A percentile compares a stretch with the other conserved stretches of the same genome.
These are phyloP conservation scores for Gymnopilus dilepis DNA, from an alignment of 768 basidiomycete species.

Conservation along the genomic window DNA sequence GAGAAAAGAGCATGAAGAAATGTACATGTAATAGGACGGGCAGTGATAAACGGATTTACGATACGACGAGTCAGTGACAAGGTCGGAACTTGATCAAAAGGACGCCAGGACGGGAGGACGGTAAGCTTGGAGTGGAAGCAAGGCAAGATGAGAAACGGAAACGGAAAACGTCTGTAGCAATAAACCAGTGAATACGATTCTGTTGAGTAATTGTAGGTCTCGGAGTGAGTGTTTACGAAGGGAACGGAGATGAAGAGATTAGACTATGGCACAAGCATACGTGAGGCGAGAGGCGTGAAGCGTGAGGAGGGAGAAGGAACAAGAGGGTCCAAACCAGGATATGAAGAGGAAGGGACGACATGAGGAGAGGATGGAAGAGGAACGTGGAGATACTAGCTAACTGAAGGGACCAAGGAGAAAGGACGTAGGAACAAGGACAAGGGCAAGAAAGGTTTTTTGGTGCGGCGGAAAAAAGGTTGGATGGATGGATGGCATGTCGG, in stretches of 20 bases:
- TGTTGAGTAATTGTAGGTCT: background rate
- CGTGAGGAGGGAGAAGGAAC: background rate
- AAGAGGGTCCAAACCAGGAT: conserved; percentile 3
- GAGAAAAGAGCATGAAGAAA: background rate
- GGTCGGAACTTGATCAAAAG: background rate
- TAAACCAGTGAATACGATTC: background rate
- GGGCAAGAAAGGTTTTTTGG: background rate
- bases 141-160: background rate
- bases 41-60: background rate
- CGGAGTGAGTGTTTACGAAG: background rate
- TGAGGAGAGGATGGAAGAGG: background rate
- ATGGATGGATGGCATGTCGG: background rate
- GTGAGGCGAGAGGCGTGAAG: no score
- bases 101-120: no score
- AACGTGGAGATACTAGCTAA: no score
- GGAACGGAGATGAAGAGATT: background rate
- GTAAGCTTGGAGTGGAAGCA: background rate
- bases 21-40: conserved; percentile 2
- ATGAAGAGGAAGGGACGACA: conserved; percentile 9
- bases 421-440: background rate
- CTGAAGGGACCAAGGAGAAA: no score
- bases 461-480: background rate
- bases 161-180: background rate
- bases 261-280: background rate
- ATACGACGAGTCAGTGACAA: background rate